Evolutionary conservation across 2,329 filamentous ascomycete species (phyloP), one percentile per base, ranked within the genome.

Genomic region (Phaeoacremonium minimum): DNA sequence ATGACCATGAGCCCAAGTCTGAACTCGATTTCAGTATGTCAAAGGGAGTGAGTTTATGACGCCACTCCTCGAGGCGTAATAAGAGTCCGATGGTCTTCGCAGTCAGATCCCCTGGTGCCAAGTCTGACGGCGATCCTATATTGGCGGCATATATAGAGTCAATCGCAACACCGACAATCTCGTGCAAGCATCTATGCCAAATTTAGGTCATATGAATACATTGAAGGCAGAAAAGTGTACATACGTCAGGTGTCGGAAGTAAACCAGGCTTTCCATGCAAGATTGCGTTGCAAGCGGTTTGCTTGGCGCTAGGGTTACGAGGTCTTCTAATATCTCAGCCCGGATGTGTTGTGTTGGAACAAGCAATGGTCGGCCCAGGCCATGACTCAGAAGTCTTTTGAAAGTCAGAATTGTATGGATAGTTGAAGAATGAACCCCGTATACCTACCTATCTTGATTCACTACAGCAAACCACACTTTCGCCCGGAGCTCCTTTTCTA

Each of bases 401-500:
- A 18, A n/a, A n/a, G n/a, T n/a, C n/a, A n/a, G n/a, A n/a, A n/a
- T n/a, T n/a, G n/a, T n/a, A 16, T 13, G 22, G 37, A 4, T 7
- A 20, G 3, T n/a, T 2, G 12, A 18, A 29, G 16, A 9, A 14
- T 16, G 16, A n/a, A 6, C 4, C 9, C 11, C 13, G 12, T 12
- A 29, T 11, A 26, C 31, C 15, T 33, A 43, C 39, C 52, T 51
- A 28, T 53, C 55, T 30, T 57, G 49, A 32, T 56, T 57, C 1
- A 59, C 41, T 0, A 56, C 48, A 3, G 53, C 52, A 31, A 53
- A 55, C 56, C 55, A 59, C 9, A 59, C 40, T 9, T 48, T 42
- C 2, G 50, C 48, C 14, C 50, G 48, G 5, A 55, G 40, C 28
- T 55, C 48, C 20, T 46, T 53, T 18, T 58, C 53, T 4, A 41